Percentiles rank a stretch among this genome's conserved stretches.
These are phyloP conservation scores for Pilaira anomala DNA, from an alignment of 192 early-diverging fungal genomes.

Conservation along the genomic window DNA sequence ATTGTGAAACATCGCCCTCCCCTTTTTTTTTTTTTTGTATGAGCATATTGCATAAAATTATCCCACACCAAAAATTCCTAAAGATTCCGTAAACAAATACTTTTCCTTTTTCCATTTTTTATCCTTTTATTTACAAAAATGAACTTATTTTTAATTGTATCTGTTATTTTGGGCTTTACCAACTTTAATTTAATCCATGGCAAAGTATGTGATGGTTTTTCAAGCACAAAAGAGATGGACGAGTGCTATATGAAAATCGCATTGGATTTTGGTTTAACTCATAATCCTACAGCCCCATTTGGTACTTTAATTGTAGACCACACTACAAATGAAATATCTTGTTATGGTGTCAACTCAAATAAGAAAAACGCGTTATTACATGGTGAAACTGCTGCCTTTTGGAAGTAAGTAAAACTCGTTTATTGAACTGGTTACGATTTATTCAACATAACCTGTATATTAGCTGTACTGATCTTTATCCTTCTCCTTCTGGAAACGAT, in stretches of 20 bases:
- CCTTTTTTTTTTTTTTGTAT: too few species aligned
- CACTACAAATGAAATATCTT: slow-evolving; percentile 21
- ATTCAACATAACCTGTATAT: neutral
- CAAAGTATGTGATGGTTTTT: neutral
- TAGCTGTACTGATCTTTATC: slow-evolving; percentile 28
- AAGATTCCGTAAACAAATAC: too few species aligned
- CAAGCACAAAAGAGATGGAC: slow-evolving; percentile 4
- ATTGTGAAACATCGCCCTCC: too few species aligned
- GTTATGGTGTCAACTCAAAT: slow-evolving; percentile 26
- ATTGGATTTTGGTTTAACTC: slow-evolving; percentile 14
- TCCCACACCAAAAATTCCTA: too few species aligned
- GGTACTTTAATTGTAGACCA: slow-evolving; percentile 31
- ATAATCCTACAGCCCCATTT: slow-evolving; percentile 23
- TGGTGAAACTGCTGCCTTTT: slow-evolving; percentile 31
- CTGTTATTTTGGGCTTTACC: too few species aligned
- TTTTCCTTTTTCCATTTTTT: too few species aligned
- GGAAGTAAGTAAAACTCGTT: slow-evolving; percentile 26
- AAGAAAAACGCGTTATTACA: slow-evolving; percentile 25
- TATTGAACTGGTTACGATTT: neutral
- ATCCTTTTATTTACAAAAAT: too few species aligned
- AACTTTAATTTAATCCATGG: too few species aligned
- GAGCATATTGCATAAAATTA: too few species aligned
- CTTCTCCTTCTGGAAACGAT: slow-evolving; percentile 24
- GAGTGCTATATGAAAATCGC: slow-evolving; percentile 29
- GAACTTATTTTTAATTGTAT: too few species aligned